Percentiles rank a stretch among this genome's conserved stretches.
phyloP scores from a whole-genome alignment of 2,329 filamentous ascomycete species.

The Aspergillus udagawae region DNA sequence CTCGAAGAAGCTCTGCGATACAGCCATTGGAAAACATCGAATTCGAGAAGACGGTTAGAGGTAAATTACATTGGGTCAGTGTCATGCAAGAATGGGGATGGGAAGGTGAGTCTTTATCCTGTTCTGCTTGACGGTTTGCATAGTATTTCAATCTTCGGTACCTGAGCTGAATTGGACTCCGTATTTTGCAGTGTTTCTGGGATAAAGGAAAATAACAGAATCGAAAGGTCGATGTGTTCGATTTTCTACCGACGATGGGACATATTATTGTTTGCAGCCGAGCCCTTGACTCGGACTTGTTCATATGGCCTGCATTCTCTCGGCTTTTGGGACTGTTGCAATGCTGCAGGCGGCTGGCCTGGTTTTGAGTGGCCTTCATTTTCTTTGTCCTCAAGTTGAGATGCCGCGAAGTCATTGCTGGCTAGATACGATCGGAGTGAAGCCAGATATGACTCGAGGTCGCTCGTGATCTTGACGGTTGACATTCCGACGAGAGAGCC shows the following conservation, averaged over 20 bases:
- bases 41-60: slow-evolving; percentile 61
- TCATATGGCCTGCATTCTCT: not conserved
- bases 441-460: slow-evolving; percentile 27
- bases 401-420: slow-evolving; percentile 1
- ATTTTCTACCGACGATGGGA: not conserved
- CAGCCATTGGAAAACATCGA: slow-evolving; percentile 46
- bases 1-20: slow-evolving; percentile 27
- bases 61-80: slow-evolving; percentile 64
- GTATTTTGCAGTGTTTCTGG: slow-evolving; percentile 35
- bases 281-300: not conserved
- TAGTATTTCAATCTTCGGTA: slow-evolving; percentile 3
- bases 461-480: slow-evolving; percentile 28
- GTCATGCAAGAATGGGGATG: slow-evolving; percentile 71
- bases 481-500: slow-evolving; percentile 18
- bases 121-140: not conserved
- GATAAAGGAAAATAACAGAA: slow-evolving; percentile 19
- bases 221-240: not conserved
- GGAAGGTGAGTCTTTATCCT: slow-evolving; percentile 54
- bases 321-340: not conserved
- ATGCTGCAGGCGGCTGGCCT: not conserved
- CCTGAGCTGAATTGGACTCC: not conserved
- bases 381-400: not conserved
- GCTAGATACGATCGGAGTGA: slow-evolving; percentile 26
- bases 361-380: not conserved
- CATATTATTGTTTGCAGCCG: not conserved